Base-by-base conservation (phyloP, 768 basidiomycete genomes). In the Gymnopilus junonius region DNA sequence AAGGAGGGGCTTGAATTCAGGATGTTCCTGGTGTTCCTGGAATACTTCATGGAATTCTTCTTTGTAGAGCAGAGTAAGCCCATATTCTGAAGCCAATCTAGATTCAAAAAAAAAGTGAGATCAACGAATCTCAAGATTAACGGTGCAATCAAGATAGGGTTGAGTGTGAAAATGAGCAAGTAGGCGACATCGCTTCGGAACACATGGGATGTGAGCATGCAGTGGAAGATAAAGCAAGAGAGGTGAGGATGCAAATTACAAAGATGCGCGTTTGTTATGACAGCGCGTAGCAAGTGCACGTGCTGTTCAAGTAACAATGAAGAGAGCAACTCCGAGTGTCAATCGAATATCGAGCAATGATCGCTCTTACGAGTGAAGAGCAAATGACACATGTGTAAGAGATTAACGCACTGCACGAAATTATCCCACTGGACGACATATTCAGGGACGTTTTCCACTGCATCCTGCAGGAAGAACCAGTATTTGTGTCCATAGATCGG, bases 381-480 rank as follows among this genome's bases (percentile, higher is more conserved):
- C 11, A 40, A 55, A 23, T 31, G 51, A 54, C 56, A 53, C 21
- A 46, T 43, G 31, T 34, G 40, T 11, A 8, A 27, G 14, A 31
- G 21, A 59, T 40, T 11, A 6, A 94, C 95, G 78, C 68, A 97
- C 95, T 85, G 77, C 31, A 91, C 89, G 73, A 99, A 99, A 69
- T 90, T 90, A 46, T 93, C 90, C 97, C 97, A 99, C 63, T 87
- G 84, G n/a, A 99, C 97, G 54, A 99, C 81, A 71, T 96, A 99
- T 75, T 99, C 97, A 5, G 97, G 96, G 20, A 98, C 97, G 69
- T 99, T 89, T 65, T 96, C 97, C 2, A 99, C 97, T 4, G 97
- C 97, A 70, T 99, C 97, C 71, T 88, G 80, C 25, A 99, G 86
- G 79, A 87, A 97, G 79, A 99, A 99, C 76, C 86, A 90, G 74